Evolutionary conservation across 352 stramenopile species (phyloP), one percentile per base, ranked within the genome.

Genomic region (Hyaloperonospora brassicae): DNA sequence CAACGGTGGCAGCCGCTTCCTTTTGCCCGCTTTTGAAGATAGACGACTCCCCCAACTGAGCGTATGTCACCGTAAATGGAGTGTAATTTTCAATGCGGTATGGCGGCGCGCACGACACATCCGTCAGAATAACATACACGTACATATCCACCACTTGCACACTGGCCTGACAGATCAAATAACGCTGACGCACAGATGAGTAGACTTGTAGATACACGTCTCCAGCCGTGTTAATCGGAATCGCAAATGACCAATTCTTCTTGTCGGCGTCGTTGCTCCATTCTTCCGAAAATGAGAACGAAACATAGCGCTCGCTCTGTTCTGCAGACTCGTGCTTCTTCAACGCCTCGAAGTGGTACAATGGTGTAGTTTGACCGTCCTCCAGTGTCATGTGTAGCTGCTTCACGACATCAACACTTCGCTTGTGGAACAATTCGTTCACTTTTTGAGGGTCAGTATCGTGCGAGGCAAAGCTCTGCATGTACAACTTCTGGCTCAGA

Each of bases 41-140:
- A 5, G 72, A 82, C 1, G 75, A 86, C 31, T 82, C 72, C n/a
- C n/a, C 73, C 53, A 92, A 55, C 40, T 92, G 81, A 17, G 73
- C 76, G 49, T 70, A 89, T 21, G 87, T 75, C n/a, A 89, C 73
- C 34, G 60, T 82, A 50, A 84, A 92, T 42, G 79, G 81, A n/a
- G 84, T 91, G 56, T 82, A 94, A 60, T 94, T 94, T 64, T 94
- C 84, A 43, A 94, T 85, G 7, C 84, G 79, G 60, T 91, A 94
- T 14, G 84, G 84, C 7, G 84, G 84, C 14, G 79, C 72, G 22
- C 73, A 81, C 0, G 81, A 94, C 10, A 87, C 78, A 57, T 94
- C 84, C 22, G 68, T 91, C 45, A 94, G 56, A 47, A 92, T 83
- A 11, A 94, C 81, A 56, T 92, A 94, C 14, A 94, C 73, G 50